Conservation (phyloP, 192 early-diverging fungal genomes). For the Coemansia sp. region DNA sequence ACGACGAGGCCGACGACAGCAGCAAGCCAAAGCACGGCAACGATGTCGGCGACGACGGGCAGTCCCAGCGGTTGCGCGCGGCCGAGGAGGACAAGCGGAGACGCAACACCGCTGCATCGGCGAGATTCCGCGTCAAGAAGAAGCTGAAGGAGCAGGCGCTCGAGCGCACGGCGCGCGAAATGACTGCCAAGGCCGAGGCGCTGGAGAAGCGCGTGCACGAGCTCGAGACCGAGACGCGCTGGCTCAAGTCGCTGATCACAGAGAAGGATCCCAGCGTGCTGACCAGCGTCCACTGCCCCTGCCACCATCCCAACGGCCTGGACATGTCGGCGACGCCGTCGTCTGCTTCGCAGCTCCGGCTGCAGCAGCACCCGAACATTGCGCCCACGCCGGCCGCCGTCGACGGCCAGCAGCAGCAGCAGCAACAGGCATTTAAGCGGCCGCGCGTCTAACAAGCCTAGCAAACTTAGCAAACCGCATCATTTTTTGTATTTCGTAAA, state of each 20-base stretch:
- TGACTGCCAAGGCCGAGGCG: slow-evolving; percentile 64
- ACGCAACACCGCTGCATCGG: slow-evolving; percentile 92
- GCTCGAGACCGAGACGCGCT: slow-evolving; percentile 87
- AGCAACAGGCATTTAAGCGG: slow-evolving; percentile 21
- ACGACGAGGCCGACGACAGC: slow-evolving; percentile 9
- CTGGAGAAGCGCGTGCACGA: slow-evolving; percentile 78
- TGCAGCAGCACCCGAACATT: slow-evolving; percentile 24
- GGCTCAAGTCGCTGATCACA: slow-evolving; percentile 80
- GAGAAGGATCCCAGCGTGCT: slow-evolving; percentile 64
- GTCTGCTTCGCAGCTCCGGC: slow-evolving; percentile 1
- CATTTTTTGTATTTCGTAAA: slow-evolving; percentile 4
- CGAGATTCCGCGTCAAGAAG: slow-evolving; percentile 93
- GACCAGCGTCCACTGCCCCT: slow-evolving; percentile 38
- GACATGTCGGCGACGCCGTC: slow-evolving; percentile 10
- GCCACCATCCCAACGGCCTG: slow-evolving; percentile 49
- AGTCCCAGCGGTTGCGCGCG: slow-evolving; percentile 77
- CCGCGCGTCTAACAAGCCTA: slow-evolving; percentile 11
- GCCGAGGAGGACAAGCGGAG: slow-evolving; percentile 85
- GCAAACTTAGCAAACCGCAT: too few relatives aligned
- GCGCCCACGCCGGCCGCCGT: slow-evolving; percentile 13
- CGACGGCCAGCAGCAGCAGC: background rate
- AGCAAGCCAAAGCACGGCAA: background rate
- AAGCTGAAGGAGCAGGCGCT: slow-evolving; percentile 87
- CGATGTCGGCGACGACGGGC: slow-evolving; percentile 46
- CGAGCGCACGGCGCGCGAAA: slow-evolving; percentile 73